These are phyloP conservation scores for Smithsoniella earleae DNA, from an alignment of 163 green algal genomes.

Conservation along the genomic window DNA sequence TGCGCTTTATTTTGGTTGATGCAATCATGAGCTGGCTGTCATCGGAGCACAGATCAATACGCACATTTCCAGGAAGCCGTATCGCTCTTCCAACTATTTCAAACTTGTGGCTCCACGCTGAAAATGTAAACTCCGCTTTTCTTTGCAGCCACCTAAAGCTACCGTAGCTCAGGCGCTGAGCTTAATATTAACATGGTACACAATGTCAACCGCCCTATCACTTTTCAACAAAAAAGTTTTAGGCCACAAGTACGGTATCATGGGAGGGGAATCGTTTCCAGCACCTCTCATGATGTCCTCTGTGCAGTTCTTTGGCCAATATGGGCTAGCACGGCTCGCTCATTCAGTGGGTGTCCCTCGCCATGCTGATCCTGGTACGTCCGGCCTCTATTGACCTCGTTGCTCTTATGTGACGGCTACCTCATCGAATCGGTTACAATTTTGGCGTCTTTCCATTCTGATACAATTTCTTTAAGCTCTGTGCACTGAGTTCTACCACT, in stretches of 20 bases:
- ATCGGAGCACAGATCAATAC: too few species aligned
- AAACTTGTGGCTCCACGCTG: too few species aligned
- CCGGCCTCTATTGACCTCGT: conserved; percentile 15
- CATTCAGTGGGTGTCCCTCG: conserved; percentile 50
- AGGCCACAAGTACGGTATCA: conserved; percentile 61
- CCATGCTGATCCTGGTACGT: conserved; percentile 49
- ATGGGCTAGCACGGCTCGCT: conserved; percentile 47
- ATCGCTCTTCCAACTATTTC: too few species aligned
- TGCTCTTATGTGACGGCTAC: background rate
- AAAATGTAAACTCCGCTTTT: too few species aligned
- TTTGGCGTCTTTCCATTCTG: background rate
- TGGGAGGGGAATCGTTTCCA: conserved; percentile 46
- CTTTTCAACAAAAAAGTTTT: conserved; percentile 77
- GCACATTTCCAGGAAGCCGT: too few species aligned
- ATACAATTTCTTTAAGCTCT: too few species aligned
- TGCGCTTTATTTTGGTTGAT: too few species aligned
- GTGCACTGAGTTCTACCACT: conserved; percentile 3
- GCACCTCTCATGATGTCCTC: conserved; percentile 69
- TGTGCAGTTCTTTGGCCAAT: conserved; percentile 68
- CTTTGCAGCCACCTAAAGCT: conserved; percentile 1
- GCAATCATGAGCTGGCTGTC: too few species aligned
- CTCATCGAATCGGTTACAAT: background rate
- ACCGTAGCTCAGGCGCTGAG: background rate
- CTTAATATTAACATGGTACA: conserved; percentile 51
- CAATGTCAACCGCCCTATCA: conserved; percentile 65